phyloP scores from a whole-genome alignment of 306 rosid genomes.

The Rubus idaeus region DNA sequence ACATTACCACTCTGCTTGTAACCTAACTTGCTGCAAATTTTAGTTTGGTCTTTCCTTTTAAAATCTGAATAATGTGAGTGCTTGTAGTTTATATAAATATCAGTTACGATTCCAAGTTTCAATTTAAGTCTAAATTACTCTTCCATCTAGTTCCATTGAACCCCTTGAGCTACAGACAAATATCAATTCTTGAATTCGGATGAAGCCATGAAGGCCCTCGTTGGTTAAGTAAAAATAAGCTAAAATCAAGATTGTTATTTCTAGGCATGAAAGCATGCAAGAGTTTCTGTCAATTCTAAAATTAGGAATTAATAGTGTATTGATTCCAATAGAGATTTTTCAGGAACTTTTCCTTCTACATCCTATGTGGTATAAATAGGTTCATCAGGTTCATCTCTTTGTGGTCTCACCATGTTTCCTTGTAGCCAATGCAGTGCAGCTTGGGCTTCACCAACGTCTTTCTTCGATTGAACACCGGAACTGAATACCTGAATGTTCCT shows the following conservation, averaged over 20 bases:
- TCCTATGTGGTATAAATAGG: slow-evolving; percentile 16
- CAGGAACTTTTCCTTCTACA: slow-evolving; percentile 1
- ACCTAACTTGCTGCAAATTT: neutral
- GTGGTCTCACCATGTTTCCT: slow-evolving; percentile 50
- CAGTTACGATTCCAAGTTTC: neutral
- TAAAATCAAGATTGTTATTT: neutral
- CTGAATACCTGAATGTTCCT: slow-evolving; percentile 57
- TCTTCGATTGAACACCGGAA: slow-evolving; percentile 60
- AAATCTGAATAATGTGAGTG: neutral
- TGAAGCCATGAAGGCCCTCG: neutral
- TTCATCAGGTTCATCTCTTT: slow-evolving; percentile 37
- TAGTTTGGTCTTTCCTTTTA: neutral
- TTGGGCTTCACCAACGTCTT: slow-evolving; percentile 51
- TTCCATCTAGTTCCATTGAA: neutral
- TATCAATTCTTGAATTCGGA: neutral
- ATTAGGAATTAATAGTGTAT: neutral
- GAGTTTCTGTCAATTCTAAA: neutral
- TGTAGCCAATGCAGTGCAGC: slow-evolving; percentile 49
- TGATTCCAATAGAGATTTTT: neutral
- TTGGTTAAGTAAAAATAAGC: neutral
- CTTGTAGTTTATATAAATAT: neutral
- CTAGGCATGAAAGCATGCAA: neutral
- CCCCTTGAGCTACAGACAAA: neutral
- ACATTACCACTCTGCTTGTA: neutral
- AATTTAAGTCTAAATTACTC: neutral